Evolutionary conservation across 306 rosid species (phyloP).

Genomic region (Cucurbita argyrosperma): DNA sequence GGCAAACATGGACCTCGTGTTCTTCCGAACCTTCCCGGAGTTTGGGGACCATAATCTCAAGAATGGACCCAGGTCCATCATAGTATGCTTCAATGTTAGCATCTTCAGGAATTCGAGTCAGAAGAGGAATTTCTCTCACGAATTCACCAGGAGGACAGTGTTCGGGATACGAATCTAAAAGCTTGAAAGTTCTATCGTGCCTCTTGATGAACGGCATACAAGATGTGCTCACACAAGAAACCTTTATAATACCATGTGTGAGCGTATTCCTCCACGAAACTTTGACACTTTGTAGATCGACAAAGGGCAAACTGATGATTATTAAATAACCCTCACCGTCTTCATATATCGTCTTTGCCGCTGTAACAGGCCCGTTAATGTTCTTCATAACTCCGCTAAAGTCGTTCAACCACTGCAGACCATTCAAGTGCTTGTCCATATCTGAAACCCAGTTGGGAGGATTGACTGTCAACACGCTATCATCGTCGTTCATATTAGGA

Average conservation of each 20-base stretch:
- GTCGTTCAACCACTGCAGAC: constrained; percentile 44
- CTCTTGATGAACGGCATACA: constrained; percentile 65
- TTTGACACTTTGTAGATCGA: constrained; percentile 78
- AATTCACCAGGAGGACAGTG: constrained; percentile 95
- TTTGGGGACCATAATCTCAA: constrained; percentile 89
- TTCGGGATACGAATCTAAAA: constrained; percentile 63
- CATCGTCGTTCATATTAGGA: constrained; percentile 52
- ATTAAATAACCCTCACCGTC: constrained; percentile 71
- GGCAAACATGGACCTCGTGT: constrained; percentile 93
- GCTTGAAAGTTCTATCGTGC: constrained; percentile 71
- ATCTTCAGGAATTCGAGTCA: constrained; percentile 81
- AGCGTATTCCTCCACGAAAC: constrained; percentile 90
- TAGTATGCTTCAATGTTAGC: constrained; percentile 84
- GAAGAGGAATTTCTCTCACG: constrained; percentile 69
- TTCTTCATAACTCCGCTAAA: constrained; percentile 86
- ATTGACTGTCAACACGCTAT: constrained; percentile 55
- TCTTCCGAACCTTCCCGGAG: constrained; percentile 68
- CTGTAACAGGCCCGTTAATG: constrained; percentile 72
- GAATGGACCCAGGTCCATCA: constrained; percentile 81
- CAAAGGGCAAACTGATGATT: constrained; percentile 70
- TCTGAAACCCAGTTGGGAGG: constrained; percentile 55
- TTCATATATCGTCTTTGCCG: constrained; percentile 81
- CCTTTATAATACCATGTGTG: constrained; percentile 73
- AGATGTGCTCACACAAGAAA: constrained; percentile 76
- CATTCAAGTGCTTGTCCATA: constrained; percentile 36